These are phyloP conservation scores for Tulasnella sp. DNA, from an alignment of 768 basidiomycete species.

Conservation along the genomic window DNA sequence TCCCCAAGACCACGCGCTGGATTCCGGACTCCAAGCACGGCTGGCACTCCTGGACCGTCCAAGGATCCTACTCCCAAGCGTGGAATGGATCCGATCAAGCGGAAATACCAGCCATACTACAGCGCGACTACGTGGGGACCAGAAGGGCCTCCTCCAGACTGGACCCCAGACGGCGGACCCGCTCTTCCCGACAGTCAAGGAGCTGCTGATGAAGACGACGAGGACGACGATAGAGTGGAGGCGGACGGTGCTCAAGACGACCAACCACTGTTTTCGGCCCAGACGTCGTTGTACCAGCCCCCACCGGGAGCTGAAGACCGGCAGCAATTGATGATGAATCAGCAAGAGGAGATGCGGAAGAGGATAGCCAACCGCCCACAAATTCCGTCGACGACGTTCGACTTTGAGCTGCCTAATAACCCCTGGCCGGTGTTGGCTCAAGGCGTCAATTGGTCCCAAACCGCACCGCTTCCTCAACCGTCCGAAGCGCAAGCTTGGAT, in stretches of 20 bases:
- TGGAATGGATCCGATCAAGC: neutral
- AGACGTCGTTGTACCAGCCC: neutral
- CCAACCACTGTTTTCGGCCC: neutral
- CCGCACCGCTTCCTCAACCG: neutral
- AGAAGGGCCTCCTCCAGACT: neutral
- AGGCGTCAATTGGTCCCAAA: neutral
- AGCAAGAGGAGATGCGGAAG: neutral
- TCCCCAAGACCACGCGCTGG: neutral
- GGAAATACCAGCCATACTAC: constrained; percentile 4
- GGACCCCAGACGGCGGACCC: neutral
- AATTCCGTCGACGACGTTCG: neutral
- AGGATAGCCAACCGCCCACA: neutral
- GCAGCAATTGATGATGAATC: neutral
- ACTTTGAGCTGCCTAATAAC: neutral
- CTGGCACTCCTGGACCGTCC: neutral
- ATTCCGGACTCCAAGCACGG: neutral
- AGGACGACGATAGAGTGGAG: neutral
- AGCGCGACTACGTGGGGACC: neutral
- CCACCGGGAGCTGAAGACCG: neutral
- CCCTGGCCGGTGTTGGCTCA: neutral
- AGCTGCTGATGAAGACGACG: neutral
- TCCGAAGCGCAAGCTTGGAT: neutral
- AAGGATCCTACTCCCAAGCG: neutral
- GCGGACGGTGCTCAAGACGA: neutral
- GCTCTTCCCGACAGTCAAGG: neutral